A percentile compares a stretch with the other conserved stretches of the same genome.
Conservation (phyloP, 176 grass and related monocot species). For the Aegilops bicornis region DNA sequence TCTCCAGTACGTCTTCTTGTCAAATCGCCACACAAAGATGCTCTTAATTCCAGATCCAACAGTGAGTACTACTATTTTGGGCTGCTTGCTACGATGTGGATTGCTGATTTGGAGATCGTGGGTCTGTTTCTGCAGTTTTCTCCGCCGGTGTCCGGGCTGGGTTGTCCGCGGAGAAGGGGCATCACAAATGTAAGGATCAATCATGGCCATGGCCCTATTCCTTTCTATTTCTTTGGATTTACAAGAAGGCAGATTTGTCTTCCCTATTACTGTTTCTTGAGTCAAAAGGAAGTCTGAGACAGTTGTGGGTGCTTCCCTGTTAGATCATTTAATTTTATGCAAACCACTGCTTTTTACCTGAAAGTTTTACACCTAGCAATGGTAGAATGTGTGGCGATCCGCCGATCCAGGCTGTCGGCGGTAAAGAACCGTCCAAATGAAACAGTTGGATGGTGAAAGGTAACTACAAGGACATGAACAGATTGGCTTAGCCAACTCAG, state of each 20-base stretch:
- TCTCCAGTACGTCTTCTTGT: slow-evolving; percentile 54
- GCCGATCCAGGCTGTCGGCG: background rate
- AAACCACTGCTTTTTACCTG: background rate
- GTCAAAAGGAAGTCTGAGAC: slow-evolving; percentile 16
- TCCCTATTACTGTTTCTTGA: background rate
- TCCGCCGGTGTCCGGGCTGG: slow-evolving; percentile 94
- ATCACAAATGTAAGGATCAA: slow-evolving; percentile 90
- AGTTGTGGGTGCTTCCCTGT: background rate
- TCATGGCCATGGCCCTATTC: background rate
- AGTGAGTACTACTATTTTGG: background rate
- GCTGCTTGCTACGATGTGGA: background rate
- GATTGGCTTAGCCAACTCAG: background rate
- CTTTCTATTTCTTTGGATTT: slow-evolving; percentile 17
- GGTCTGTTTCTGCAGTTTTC: slow-evolving; percentile 66
- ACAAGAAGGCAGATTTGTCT: slow-evolving; percentile 18
- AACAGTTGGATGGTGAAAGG: background rate
- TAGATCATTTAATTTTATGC: background rate
- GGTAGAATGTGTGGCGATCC: background rate
- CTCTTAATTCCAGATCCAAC: background rate
- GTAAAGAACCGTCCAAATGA: slow-evolving; percentile 3
- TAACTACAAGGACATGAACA: background rate
- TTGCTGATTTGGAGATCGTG: slow-evolving; percentile 24
- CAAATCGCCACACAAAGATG: background rate
- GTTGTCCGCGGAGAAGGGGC: slow-evolving; percentile 87
- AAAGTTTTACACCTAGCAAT: background rate